Evolutionary conservation across 1,284 basidiomycete species (phyloP).

Genomic region (Microbotryum saponariae): DNA sequence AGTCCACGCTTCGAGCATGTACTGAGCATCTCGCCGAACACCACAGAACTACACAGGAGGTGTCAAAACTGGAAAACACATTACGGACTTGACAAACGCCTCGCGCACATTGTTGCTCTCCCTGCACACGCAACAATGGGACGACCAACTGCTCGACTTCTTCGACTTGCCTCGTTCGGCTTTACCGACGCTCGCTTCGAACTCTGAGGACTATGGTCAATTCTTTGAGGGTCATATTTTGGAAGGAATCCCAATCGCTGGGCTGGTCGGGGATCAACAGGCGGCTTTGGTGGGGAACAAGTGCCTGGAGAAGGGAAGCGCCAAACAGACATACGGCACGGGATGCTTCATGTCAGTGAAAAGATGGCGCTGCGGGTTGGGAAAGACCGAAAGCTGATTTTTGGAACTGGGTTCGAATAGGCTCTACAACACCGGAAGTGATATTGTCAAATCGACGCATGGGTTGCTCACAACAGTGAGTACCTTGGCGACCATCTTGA

Average conservation of each 20-base stretch:
- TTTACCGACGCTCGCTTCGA: constrained; percentile 80
- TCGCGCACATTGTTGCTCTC: constrained; percentile 92
- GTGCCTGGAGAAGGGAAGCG: constrained; percentile 53
- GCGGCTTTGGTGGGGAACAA: constrained; percentile 95
- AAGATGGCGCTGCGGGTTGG: neutral
- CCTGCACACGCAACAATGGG: constrained; percentile 73
- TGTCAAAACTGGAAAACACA: constrained; percentile 58
- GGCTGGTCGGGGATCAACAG: constrained; percentile 93
- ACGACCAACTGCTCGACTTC: constrained; percentile 72
- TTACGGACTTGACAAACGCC: constrained; percentile 93
- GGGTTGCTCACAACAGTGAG: constrained; percentile 80
- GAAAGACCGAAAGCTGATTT: neutral
- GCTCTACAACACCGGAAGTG: constrained; percentile 82
- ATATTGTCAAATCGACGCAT: constrained; percentile 75
- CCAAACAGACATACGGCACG: constrained; percentile 53
- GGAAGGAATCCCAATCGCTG: constrained; percentile 73
- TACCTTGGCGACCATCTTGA: neutral
- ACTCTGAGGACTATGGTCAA: constrained; percentile 83
- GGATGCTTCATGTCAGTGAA: constrained; percentile 69
- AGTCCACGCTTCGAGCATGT: no score
- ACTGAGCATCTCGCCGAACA: neutral
- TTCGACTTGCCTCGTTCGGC: constrained; percentile 72
- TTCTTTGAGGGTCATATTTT: constrained; percentile 53
- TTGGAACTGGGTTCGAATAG: neutral
- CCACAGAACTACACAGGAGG: constrained; percentile 75